These are phyloP conservation scores for Phytophthora cajani DNA, from an alignment of 352 stramenopile genomes.

Conservation along the genomic window DNA sequence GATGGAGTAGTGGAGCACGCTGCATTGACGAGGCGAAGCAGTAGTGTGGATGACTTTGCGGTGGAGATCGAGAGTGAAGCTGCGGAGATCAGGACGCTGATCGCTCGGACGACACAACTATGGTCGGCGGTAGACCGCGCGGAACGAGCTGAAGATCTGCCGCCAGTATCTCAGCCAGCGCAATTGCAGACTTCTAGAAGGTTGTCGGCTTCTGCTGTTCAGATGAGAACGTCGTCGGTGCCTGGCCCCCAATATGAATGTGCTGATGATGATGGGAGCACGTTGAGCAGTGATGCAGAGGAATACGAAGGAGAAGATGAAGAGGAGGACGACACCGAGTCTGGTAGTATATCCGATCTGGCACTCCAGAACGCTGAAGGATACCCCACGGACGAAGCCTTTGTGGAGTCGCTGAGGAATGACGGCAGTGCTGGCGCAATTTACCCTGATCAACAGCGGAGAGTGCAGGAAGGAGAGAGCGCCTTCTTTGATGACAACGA, in stretches of 20 bases:
- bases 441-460: background rate
- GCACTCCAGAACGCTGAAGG: slow-evolving; percentile 9
- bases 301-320: slow-evolving; percentile 26
- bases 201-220: slow-evolving; percentile 9
- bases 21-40: background rate
- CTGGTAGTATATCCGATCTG: slow-evolving; percentile 17
- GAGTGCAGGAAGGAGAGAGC: slow-evolving; percentile 4
- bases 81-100: slow-evolving; percentile 41
- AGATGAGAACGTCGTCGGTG: slow-evolving; percentile 3
- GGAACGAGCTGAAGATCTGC: slow-evolving; percentile 16
- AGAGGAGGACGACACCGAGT: slow-evolving; percentile 15
- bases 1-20: background rate
- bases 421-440: background rate
- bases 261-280: slow-evolving; percentile 29
- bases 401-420: slow-evolving; percentile 7
- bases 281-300: slow-evolving; percentile 31
- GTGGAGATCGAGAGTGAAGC: slow-evolving; percentile 44
- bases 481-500: background rate
- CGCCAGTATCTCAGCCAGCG: background rate
- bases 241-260: slow-evolving; percentile 13
- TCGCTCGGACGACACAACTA: slow-evolving; percentile 38
- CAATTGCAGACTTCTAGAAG: slow-evolving; percentile 2
- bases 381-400: slow-evolving; percentile 13
- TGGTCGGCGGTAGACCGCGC: slow-evolving; percentile 41
- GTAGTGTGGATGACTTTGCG: slow-evolving; percentile 22